Percentiles rank a stretch among this genome's conserved stretches.
Conservation (phyloP, 495 filamentous ascomycete genomes). For the Aspergillus indologenus region DNA sequence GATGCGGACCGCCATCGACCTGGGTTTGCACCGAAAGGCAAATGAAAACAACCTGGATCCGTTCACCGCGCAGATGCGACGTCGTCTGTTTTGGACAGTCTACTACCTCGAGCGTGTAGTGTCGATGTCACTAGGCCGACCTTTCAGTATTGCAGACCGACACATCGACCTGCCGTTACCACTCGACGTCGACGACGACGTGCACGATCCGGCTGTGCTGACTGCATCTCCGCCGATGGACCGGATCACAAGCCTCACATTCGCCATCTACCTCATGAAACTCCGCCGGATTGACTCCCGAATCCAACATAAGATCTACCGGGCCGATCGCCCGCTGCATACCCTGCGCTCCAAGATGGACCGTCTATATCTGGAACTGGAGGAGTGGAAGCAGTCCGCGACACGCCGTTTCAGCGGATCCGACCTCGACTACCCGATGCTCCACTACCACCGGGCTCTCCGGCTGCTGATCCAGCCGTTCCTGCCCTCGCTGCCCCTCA, state of each 20-base stretch:
- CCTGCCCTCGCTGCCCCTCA: conserved; percentile 45
- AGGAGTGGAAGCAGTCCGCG: conserved; percentile 50
- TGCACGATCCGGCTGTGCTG: conserved; percentile 41
- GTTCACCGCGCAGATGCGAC: conserved; percentile 47
- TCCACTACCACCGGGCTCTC: conserved; percentile 52
- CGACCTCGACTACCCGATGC: conserved; percentile 48
- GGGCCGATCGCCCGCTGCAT: conserved; percentile 48
- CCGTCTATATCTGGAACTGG: conserved; percentile 46
- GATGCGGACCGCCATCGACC: conserved; percentile 53
- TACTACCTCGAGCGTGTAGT: conserved; percentile 52
- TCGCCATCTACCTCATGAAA: conserved; percentile 48
- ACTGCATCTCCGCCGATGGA: conserved; percentile 30
- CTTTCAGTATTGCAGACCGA: conserved; percentile 50
- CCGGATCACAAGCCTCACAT: conserved; percentile 43
- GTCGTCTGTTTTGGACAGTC: conserved; percentile 52
- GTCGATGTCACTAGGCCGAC: conserved; percentile 50
- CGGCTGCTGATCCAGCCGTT: conserved; percentile 52
- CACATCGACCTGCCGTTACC: conserved; percentile 53
- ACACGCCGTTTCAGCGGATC: conserved; percentile 35
- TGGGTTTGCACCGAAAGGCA: conserved; percentile 50
- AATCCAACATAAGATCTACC: conserved; percentile 54
- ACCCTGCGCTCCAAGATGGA: conserved; percentile 48
- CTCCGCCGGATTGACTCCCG: conserved; percentile 52
- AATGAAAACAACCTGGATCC: conserved; percentile 46
- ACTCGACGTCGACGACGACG: conserved; percentile 46